Conservation (phyloP, 129 eudicot species). For the sunflower (Helianthus annuus) region DNA sequence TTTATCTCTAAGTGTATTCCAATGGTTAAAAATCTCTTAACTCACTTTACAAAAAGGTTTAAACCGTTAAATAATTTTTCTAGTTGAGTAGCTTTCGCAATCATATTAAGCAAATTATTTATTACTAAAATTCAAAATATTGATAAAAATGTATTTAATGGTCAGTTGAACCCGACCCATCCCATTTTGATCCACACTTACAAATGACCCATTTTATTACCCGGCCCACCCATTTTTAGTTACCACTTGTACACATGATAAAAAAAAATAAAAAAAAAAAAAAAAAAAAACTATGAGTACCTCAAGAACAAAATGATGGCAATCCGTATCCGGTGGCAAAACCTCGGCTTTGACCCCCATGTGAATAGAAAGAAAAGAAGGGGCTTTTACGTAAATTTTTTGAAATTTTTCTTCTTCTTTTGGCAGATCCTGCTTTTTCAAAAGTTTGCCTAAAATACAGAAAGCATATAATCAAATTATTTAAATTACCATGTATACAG, state of each 20-base stretch:
- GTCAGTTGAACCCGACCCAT: not conserved
- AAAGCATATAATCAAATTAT: not conserved
- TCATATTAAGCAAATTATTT: conserved; percentile 4
- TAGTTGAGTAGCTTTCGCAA: not conserved
- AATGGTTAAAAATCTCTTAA: not conserved
- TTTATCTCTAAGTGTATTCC: not conserved
- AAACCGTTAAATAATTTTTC: not conserved
- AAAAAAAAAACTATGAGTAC: conserved; percentile 30
- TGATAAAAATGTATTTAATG: not conserved
- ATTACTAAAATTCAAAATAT: not conserved
- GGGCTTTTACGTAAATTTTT: conserved; percentile 87
- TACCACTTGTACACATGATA: not conserved
- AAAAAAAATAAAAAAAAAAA: not conserved
- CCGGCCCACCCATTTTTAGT: not conserved
- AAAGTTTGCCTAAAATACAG: conserved; percentile 67
- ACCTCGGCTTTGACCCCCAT: conserved; percentile 89
- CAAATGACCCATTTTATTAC: not conserved
- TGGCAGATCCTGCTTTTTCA: conserved; percentile 76
- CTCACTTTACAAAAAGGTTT: not conserved
- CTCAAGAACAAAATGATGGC: conserved; percentile 98
- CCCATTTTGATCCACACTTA: not conserved
- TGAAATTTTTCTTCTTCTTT: conserved; percentile 92
- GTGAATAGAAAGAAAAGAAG: conserved; percentile 97
- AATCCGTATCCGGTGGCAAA: conserved; percentile 91
- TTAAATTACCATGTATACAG: not conserved